A percentile compares a stretch with the other conserved stretches of the same genome.
These are phyloP conservation scores for Erigeron philadelphicus DNA, from an alignment of 140 eudicot species.

Conservation along the genomic window DNA sequence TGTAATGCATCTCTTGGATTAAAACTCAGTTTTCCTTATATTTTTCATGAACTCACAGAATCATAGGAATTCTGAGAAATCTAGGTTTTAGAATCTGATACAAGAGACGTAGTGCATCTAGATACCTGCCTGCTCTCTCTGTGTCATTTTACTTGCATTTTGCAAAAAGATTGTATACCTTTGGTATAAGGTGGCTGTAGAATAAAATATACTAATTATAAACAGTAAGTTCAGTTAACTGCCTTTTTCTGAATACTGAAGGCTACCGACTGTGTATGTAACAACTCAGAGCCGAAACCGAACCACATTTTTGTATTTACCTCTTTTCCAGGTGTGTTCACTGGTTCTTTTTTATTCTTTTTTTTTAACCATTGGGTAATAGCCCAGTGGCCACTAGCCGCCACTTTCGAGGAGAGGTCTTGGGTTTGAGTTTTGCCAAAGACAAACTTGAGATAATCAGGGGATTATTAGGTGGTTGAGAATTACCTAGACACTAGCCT, in stretches of 20 bases:
- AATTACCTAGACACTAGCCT: too few species aligned
- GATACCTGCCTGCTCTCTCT: not conserved
- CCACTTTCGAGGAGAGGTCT: too few species aligned
- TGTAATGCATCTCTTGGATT: conserved; percentile 1
- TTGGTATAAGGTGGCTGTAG: not conserved
- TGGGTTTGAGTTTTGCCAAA: too few species aligned
- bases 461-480: too few species aligned
- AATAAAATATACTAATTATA: not conserved
- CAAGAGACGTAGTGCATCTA: not conserved
- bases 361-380: too few species aligned
- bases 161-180: not conserved
- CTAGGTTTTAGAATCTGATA: not conserved
- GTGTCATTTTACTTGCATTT: not conserved
- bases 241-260: not conserved
- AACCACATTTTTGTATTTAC: too few species aligned
- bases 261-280: not conserved
- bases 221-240: not conserved
- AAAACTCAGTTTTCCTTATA: not conserved
- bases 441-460: too few species aligned
- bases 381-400: too few species aligned
- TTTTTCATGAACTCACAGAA: not conserved
- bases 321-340: too few species aligned
- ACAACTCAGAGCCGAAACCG: not conserved
- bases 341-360: too few species aligned
- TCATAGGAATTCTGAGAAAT: not conserved